Evolutionary conservation across 495 filamentous ascomycete species (phyloP).

Genomic region (Xylaria acuta): DNA sequence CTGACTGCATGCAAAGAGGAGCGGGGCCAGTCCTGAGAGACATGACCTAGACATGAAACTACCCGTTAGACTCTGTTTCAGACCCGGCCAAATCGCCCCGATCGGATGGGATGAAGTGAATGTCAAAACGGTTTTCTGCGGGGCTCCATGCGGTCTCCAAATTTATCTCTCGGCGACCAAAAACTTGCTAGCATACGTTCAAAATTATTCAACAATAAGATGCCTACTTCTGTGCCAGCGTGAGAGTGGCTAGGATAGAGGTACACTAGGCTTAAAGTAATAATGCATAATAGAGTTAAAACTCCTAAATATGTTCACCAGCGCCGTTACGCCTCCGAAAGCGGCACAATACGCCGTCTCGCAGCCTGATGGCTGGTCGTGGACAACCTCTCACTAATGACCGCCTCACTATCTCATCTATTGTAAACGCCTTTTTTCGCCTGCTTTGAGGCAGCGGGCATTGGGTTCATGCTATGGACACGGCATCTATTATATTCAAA

Average conservation of each 20-base stretch:
- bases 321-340: neutral
- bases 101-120: conserved; percentile 14
- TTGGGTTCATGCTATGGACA: neutral
- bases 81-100: conserved; percentile 16
- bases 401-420: conserved; percentile 4
- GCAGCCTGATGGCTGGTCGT: neutral
- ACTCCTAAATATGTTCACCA: neutral
- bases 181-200: neutral
- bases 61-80: conserved; percentile 24
- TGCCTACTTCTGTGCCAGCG: neutral
- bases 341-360: neutral
- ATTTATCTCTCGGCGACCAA: conserved; percentile 21
- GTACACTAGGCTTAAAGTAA: neutral
- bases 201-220: neutral
- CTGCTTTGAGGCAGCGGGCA: neutral
- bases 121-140: neutral
- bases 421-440: neutral
- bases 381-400: neutral
- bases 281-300: neutral
- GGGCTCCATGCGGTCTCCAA: conserved; percentile 27
- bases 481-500: conserved; percentile 5
- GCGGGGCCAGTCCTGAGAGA: conserved; percentile 3
- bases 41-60: conserved; percentile 19
- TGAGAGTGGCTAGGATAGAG: neutral
- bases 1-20: conserved; percentile 1